A percentile compares a stretch with the other conserved stretches of the same genome.
phyloP scores from a whole-genome alignment of 176 grass and related monocot species.

The Metroxylon sagu region DNA sequence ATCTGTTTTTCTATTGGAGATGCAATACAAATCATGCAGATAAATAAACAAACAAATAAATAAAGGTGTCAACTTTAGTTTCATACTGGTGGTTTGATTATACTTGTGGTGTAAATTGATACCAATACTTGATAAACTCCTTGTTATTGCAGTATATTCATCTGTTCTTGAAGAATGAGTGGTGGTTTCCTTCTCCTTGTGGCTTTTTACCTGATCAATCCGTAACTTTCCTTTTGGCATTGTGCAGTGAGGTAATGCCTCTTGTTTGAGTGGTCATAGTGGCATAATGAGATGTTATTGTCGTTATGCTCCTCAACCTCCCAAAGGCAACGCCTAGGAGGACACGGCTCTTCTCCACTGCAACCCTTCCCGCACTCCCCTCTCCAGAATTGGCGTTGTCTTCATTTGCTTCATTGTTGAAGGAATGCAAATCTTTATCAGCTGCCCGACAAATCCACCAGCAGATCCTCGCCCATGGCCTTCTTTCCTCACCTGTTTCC shows the following conservation, averaged over 20 bases:
- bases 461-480: constrained; percentile 10
- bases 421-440: constrained; percentile 8
- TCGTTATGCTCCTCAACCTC: constrained; percentile 7
- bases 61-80: too few relatives aligned
- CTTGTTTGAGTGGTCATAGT: background rate
- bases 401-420: constrained; percentile 3
- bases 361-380: background rate
- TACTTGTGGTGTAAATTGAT: too few relatives aligned
- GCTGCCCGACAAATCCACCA: constrained; percentile 10
- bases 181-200: too few relatives aligned
- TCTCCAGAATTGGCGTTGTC: background rate
- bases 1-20: too few relatives aligned
- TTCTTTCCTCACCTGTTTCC: background rate
- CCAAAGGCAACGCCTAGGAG: constrained; percentile 3
- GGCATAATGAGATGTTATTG: constrained; percentile 3
- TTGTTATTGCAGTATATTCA: too few relatives aligned
- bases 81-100: too few relatives aligned
- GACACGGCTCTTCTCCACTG: constrained; percentile 5
- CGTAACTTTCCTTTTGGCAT: background rate
- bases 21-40: too few relatives aligned
- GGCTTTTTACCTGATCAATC: too few relatives aligned
- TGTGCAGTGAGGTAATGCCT: background rate
- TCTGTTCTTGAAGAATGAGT: too few relatives aligned
- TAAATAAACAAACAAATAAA: too few relatives aligned
- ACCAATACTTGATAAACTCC: too few relatives aligned